Evolutionary conservation across 129 eudicot genomes (phyloP), one percentile per base, ranked within the genome.

Genomic region (Arctium lappa): DNA sequence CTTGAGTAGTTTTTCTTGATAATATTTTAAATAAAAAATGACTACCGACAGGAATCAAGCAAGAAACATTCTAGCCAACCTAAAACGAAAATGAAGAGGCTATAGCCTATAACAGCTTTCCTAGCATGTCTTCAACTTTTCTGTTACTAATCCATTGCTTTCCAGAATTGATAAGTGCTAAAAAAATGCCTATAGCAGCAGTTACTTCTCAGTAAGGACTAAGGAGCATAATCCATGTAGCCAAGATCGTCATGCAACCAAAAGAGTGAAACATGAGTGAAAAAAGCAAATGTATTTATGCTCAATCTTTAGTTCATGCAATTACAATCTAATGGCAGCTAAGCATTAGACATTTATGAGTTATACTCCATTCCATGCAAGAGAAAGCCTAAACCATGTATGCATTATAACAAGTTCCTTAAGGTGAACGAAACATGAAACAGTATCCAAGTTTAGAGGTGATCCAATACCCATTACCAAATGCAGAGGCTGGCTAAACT

Each of bases 381-480:
- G 53, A 44, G 15, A 44, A 44, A 44, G 15, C 53, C 53, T 44
- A 2, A 8, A 44, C 13, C 53, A 44, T 44, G 53, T 44, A 44
- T 44, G 53, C 53, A 44, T 44, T 10, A 44, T 44, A 10, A 50
- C 63, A 50, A 13, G 63, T 13, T 12, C 63, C 63, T 50, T 50
- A 50, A 3, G 22, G 63, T 50, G 63, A 56, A 56, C 27, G 6
- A 15, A 15, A 56, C 66, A 56, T 56, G 66, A 53, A 16, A 15
- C 27, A 56, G 27, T 56, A 56, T 56, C 27, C 66, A 56, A 56
- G 66, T 3, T 56, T 15, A 65, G 12, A 65, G 70, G 70, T 65
- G 33, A 65, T 65, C 70, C 70, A 65, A 65, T 65, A 65, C 70
- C 70, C 70, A 65, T 65, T 65, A 65, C 70, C 70, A 65, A 22